These are phyloP conservation scores for Phytopythium sindhum DNA, from an alignment of 352 stramenopile genomes.

Conservation along the genomic window DNA sequence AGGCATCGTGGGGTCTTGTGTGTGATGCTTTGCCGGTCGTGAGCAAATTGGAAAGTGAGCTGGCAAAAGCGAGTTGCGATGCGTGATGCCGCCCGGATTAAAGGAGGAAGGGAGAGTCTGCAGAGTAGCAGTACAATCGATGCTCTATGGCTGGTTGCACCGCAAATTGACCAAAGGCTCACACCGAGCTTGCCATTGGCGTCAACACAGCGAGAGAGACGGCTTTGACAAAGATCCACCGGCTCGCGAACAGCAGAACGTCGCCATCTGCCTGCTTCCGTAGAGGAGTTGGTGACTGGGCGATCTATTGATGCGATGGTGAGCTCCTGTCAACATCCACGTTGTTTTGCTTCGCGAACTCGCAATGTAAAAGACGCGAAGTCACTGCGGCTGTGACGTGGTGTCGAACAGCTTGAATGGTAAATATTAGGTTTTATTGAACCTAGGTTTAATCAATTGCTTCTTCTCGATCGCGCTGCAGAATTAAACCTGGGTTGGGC, in stretches of 20 bases:
- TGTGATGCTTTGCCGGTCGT: background rate
- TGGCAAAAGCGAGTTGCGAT: background rate
- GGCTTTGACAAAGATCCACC: background rate
- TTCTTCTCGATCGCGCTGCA: too few species aligned
- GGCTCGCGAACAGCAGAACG: background rate
- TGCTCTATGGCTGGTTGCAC: background rate
- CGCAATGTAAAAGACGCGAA: too few species aligned
- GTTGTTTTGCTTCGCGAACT: too few species aligned
- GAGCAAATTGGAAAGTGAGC: constrained; percentile 3
- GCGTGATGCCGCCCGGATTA: background rate
- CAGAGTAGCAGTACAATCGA: too few species aligned
- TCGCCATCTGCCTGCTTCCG: background rate
- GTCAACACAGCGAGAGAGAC: background rate
- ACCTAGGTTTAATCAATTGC: too few species aligned
- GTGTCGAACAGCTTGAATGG: too few species aligned
- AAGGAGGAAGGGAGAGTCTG: background rate
- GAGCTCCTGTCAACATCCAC: too few species aligned
- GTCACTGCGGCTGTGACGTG: too few species aligned
- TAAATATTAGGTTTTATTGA: too few species aligned
- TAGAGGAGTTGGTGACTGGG: background rate
- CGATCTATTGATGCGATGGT: too few species aligned
- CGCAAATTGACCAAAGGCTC: background rate
- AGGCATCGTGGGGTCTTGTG: constrained; percentile 1
- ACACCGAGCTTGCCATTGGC: background rate
- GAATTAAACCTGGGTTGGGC: too few species aligned